These are phyloP conservation scores for Elaphomyces granulatus DNA, from an alignment of 495 filamentous ascomycete species.

Conservation along the genomic window DNA sequence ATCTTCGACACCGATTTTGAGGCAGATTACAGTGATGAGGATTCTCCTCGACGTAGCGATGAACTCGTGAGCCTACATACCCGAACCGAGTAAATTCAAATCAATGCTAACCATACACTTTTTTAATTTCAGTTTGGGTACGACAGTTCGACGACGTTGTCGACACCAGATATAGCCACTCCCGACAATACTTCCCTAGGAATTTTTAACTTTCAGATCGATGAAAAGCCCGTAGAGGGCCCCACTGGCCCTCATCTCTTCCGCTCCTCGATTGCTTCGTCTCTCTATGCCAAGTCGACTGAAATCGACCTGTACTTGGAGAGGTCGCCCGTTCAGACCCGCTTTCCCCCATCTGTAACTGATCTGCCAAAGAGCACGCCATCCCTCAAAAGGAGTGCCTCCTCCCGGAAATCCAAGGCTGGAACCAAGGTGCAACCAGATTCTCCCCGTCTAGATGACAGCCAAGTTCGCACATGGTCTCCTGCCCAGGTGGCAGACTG, in stretches of 20 bases:
- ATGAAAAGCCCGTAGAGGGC: conserved; percentile 33
- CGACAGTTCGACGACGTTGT: conserved; percentile 8
- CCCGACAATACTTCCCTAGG: conserved; percentile 8
- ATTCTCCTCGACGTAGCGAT: conserved; percentile 48
- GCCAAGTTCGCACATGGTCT: conserved; percentile 48
- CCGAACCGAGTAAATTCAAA: too few relatives aligned
- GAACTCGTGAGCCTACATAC: conserved; percentile 42
- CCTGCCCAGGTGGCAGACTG: conserved; percentile 64
- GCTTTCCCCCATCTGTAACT: conserved; percentile 11
- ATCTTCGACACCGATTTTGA: conserved; percentile 64
- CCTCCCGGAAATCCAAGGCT: conserved; percentile 11
- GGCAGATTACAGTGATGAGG: conserved; percentile 46
- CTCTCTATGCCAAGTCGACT: conserved; percentile 23
- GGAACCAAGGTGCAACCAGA: conserved; percentile 24
- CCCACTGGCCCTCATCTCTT: conserved; percentile 86
- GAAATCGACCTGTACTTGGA: conserved; percentile 48
- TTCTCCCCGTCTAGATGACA: conserved; percentile 39
- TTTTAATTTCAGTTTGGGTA: conserved; percentile 7
- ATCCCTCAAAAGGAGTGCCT: conserved; percentile 12
- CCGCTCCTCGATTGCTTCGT: conserved; percentile 30
- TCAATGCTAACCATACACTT: too few relatives aligned
- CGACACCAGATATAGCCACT: conserved; percentile 8
- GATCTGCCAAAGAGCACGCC: conserved; percentile 6
- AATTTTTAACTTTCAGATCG: conserved; percentile 33
- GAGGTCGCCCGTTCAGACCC: conserved; percentile 42